Conservation (phyloP, 2,329 filamentous ascomycete genomes). For the Thelonectria discophora region DNA sequence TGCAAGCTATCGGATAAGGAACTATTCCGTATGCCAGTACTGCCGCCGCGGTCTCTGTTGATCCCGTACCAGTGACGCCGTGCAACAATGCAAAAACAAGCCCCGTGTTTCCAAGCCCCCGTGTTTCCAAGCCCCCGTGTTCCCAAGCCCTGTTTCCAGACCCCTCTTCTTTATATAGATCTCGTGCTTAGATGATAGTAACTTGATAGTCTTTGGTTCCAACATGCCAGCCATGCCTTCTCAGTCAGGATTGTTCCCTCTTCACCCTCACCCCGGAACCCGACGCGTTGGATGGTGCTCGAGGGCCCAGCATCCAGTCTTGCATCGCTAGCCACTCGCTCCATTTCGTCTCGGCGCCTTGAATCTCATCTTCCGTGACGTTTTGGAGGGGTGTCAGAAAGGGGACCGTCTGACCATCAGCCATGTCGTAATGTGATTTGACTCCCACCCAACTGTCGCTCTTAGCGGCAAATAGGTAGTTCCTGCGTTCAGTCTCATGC, state of each 20-base stretch:
- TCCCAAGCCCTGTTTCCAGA: neutral
- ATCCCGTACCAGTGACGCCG: conserved; percentile 14
- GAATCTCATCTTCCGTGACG: conserved; percentile 80
- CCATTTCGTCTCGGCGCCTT: conserved; percentile 84
- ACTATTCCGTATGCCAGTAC: neutral
- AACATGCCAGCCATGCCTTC: neutral
- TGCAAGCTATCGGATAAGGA: conserved; percentile 8
- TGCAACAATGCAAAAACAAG: conserved; percentile 11
- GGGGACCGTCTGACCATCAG: conserved; percentile 82
- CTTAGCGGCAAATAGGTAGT: conserved; percentile 95
- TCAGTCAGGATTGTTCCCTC: conserved; percentile 38
- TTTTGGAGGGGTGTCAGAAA: conserved; percentile 86
- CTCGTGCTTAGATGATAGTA: neutral
- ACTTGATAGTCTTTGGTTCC: neutral
- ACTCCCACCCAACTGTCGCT: conserved; percentile 89
- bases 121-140: neutral
- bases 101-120: neutral
- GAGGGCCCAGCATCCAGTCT: conserved; percentile 96
- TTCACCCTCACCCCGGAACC: conserved; percentile 44
- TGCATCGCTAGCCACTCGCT: conserved; percentile 97
- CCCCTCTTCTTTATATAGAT: neutral
- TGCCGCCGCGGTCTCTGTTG: conserved; percentile 10
- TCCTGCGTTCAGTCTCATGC: conserved; percentile 88
- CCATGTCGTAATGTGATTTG: conserved; percentile 91
- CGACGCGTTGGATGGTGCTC: conserved; percentile 62